Evolutionary conservation across 768 basidiomycete species (phyloP), one percentile per base, ranked within the genome.

Genomic region (Neoboletus subvelutipes): DNA sequence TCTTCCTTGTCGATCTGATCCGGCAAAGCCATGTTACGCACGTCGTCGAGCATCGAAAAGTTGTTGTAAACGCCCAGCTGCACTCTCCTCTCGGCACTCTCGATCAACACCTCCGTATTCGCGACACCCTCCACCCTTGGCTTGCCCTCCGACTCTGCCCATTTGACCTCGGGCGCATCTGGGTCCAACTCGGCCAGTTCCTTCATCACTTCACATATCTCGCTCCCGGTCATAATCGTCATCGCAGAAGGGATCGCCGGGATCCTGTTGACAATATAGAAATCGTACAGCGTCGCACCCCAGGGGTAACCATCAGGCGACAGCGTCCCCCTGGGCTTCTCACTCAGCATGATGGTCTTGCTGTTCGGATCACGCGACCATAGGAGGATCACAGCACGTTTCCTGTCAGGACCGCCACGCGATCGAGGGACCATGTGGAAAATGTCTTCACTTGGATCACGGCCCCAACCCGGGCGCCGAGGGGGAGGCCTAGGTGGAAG

Each of bases 211-310:
- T 50, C 45, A 10, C 54, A 36, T 7, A 71, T 18, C 24, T 39
- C 58, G 34, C 69, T 73, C 39, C 69, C 65, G 0, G 67, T 61
- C 53, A 57, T 55, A 9, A 36, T 36, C 17, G 0, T 56, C 17
- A 4, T 15, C 3, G 6, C 0, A 0, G 0, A n/a, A n/a, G 1
- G 15, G 1, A 22, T 3, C 0, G 13, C 0, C 0, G 67, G 69
- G 1, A 64, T 0, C 26, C 48, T 50, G 31, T 20, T 5, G 20
- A 69, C 64, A 5, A n/a, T 0, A 36, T 42, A 73, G 39, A 73
- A 50, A 36, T 73, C 71, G 34, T 60, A 67, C 12, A 72, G 50
- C 11, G 71, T 72, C 0, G 59, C 69, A 4, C 59, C 71, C 71
- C 71, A 73, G 9, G 56, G 45, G 39, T 60, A 60, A 0, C 63